These are phyloP conservation scores for Ophiocordyceps robertsii DNA, from an alignment of 2,329 filamentous ascomycete species.

Conservation along the genomic window DNA sequence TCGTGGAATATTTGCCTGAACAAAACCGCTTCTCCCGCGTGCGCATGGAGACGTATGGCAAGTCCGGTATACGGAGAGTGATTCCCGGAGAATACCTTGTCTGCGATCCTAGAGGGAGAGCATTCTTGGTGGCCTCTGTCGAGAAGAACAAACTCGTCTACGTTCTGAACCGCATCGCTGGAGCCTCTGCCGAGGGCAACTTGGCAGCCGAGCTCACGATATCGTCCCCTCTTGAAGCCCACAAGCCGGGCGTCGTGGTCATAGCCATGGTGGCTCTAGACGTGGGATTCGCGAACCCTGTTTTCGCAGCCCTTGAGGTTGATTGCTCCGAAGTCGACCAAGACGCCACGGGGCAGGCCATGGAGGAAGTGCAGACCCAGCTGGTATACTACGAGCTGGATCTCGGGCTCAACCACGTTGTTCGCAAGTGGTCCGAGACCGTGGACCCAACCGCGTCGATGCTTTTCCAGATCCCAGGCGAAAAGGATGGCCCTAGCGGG, in stretches of 20 bases:
- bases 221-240: constrained; percentile 90
- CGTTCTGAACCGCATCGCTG: constrained; percentile 87
- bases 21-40: constrained; percentile 81
- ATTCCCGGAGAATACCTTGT: constrained; percentile 94
- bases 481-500: constrained; percentile 84
- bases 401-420: constrained; percentile 90
- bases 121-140: constrained; percentile 82
- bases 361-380: constrained; percentile 72
- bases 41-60: constrained; percentile 95
- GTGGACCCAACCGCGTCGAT: constrained; percentile 83
- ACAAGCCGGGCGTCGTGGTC: constrained; percentile 83
- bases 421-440: constrained; percentile 88
- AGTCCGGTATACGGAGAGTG: constrained; percentile 86
- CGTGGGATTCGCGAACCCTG: constrained; percentile 91
- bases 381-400: constrained; percentile 97
- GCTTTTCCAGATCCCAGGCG: constrained; percentile 90
- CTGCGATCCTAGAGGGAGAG: constrained; percentile 88
- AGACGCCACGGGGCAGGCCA: constrained; percentile 74
- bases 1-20: constrained; percentile 79
- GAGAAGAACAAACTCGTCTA: constrained; percentile 99
- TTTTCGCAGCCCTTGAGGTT: constrained; percentile 89
- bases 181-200: constrained; percentile 20
- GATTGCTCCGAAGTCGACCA: constrained; percentile 88
- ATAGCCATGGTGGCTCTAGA: constrained; percentile 81
- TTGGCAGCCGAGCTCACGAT: constrained; percentile 62